Conservation (phyloP, 1,284 basidiomycete genomes). For the Ganoderma boninense region DNA sequence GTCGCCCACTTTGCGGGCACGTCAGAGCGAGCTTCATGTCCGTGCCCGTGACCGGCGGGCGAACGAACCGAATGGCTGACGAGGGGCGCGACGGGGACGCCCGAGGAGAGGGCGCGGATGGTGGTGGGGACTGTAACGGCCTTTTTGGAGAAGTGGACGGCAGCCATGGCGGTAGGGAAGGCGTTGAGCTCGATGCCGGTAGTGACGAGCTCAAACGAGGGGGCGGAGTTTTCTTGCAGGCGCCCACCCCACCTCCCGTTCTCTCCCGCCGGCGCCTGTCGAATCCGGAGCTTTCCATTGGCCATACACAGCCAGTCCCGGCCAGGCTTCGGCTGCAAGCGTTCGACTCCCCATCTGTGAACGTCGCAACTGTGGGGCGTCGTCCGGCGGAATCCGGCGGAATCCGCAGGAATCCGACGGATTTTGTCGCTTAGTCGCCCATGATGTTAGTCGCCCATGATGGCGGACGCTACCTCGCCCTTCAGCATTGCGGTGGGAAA, state of each 20-base stretch:
- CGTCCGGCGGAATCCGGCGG: too few relatives aligned
- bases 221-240: conserved; percentile 36
- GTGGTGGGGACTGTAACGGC: conserved; percentile 86
- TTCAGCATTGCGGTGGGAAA: too few relatives aligned
- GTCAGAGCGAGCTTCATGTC: conserved; percentile 76
- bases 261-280: conserved; percentile 32
- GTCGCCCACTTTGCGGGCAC: conserved; percentile 72
- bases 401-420: too few relatives aligned
- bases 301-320: conserved; percentile 14
- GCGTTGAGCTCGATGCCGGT: conserved; percentile 34
- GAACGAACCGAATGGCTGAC: conserved; percentile 76
- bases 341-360: not conserved
- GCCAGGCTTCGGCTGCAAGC: conserved; percentile 14
- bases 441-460: too few relatives aligned
- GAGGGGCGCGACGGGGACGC: conserved; percentile 73
- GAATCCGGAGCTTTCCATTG: conserved; percentile 23
- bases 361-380: too few relatives aligned
- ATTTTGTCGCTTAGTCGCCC: too few relatives aligned
- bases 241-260: conserved; percentile 30
- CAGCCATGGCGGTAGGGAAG: conserved; percentile 58
- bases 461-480: too few relatives aligned
- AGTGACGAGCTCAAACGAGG: conserved; percentile 37
- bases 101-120: conserved; percentile 78
- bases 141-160: conserved; percentile 77
- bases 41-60: conserved; percentile 62